phyloP scores from a whole-genome alignment of 164 flowering plant genomes.

The Piper betle region DNA sequence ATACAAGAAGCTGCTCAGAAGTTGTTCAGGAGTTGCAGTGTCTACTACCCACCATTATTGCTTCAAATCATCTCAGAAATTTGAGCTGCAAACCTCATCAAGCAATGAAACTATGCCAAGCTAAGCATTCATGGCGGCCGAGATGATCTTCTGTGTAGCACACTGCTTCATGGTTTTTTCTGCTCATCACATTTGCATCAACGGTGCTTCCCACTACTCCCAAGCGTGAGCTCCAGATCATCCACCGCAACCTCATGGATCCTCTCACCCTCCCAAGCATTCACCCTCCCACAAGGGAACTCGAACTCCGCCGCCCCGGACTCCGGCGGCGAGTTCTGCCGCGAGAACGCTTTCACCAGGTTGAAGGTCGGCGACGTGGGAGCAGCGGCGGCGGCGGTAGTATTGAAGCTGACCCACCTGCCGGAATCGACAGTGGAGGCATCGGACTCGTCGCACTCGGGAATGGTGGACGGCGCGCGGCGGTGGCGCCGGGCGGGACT shows the following conservation, averaged over 20 bases:
- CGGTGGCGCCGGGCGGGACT: conserved; percentile 62
- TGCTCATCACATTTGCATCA: too few species aligned
- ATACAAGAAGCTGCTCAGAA: too few species aligned
- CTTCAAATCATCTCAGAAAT: too few species aligned
- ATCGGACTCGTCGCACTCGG: conserved; percentile 80
- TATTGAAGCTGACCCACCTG: conserved; percentile 60
- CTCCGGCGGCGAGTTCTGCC: conserved; percentile 10
- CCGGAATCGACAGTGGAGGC: conserved; percentile 65
- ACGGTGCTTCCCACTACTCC: conserved; percentile 36
- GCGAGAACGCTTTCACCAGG: conserved; percentile 42
- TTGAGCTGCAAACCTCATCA: too few species aligned
- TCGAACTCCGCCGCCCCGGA: conserved; percentile 48
- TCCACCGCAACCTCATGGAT: conserved; percentile 73
- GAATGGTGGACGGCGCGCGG: conserved; percentile 46
- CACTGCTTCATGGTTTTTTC: too few species aligned
- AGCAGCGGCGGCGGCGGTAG: conserved; percentile 17
- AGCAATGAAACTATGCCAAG: too few species aligned
- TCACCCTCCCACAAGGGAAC: conserved; percentile 56
- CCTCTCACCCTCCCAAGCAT: conserved; percentile 91
- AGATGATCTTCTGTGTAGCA: too few species aligned
- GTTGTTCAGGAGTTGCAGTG: too few species aligned
- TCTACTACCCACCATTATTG: too few species aligned
- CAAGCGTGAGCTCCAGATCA: conserved; percentile 85
- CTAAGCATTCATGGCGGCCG: too few species aligned
- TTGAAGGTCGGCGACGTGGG: conserved; percentile 86